Percentiles rank a stretch among this genome's conserved stretches.
Conservation (phyloP, 179 eudicot genomes). For the Nepenthes alata region DNA sequence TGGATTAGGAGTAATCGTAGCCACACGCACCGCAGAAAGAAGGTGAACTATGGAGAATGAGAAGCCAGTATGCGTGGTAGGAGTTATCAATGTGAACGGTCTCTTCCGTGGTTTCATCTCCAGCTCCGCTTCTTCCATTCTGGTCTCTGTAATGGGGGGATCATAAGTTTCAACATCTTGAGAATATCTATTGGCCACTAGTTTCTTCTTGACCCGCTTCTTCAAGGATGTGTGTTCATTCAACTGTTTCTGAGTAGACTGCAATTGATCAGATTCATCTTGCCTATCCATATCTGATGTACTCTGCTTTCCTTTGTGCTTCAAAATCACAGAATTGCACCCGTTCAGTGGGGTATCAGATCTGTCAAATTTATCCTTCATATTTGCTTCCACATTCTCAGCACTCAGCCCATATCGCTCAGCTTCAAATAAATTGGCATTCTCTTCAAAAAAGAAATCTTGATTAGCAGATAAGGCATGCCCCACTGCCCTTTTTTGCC, state of each 20-base stretch:
- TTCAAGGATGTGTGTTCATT: slow-evolving; percentile 34
- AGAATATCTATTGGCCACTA: slow-evolving; percentile 26
- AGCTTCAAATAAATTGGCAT: slow-evolving; percentile 26
- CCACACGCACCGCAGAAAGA: slow-evolving; percentile 81
- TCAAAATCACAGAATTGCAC: slow-evolving; percentile 30
- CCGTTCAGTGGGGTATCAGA: slow-evolving; percentile 35
- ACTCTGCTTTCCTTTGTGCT: slow-evolving; percentile 41
- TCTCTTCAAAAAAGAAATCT: slow-evolving; percentile 24
- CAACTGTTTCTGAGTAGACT: slow-evolving; percentile 23
- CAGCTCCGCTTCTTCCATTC: slow-evolving; percentile 35
- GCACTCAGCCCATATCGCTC: slow-evolving; percentile 26
- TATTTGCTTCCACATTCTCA: slow-evolving; percentile 17
- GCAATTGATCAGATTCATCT: slow-evolving; percentile 26
- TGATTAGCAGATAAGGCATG: slow-evolving; percentile 12
- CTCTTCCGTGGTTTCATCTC: slow-evolving; percentile 58
- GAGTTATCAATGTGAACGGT: slow-evolving; percentile 52
- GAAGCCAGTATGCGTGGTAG: slow-evolving; percentile 69
- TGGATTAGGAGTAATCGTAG: slow-evolving; percentile 41
- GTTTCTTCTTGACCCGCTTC: slow-evolving; percentile 48
- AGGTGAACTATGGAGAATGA: slow-evolving; percentile 77
- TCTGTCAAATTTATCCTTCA: slow-evolving; percentile 29
- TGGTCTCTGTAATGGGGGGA: slow-evolving; percentile 31
- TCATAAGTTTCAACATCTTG: slow-evolving; percentile 34
- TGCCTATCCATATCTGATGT: slow-evolving; percentile 23
- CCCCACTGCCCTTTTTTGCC: slow-evolving; percentile 35